A percentile compares a stretch with the other conserved stretches of the same genome.
Evolutionary conservation across 1,284 basidiomycete genomes (phyloP).

Genomic region (Takashimella koratensis): DNA sequence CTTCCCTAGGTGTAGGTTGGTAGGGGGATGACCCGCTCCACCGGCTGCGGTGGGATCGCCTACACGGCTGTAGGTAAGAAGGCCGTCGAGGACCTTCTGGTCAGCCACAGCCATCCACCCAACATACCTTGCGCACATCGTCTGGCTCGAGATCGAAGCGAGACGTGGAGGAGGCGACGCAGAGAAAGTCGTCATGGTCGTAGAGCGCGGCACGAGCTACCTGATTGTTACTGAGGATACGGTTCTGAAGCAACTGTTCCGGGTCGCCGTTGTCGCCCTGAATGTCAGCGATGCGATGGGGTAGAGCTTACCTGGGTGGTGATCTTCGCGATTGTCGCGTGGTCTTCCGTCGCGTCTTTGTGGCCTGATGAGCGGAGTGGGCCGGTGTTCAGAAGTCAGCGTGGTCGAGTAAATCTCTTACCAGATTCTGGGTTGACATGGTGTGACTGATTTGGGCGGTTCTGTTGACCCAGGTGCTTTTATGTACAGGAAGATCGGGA

Average conservation of each 20-base stretch:
- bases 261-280: constrained; percentile 24
- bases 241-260: constrained; percentile 19
- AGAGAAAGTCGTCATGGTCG: constrained; percentile 25
- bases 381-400: constrained; percentile 24
- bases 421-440: too few relatives aligned
- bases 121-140: constrained; percentile 29
- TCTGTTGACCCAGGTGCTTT: too few relatives aligned
- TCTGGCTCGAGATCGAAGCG: constrained; percentile 24
- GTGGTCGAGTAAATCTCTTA: too few relatives aligned
- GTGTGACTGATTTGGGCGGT: too few relatives aligned
- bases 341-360: constrained; percentile 27
- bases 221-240: constrained; percentile 18
- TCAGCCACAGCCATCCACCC: too few relatives aligned
- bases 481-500: too few relatives aligned
- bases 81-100: too few relatives aligned
- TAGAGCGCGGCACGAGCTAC: constrained; percentile 26
- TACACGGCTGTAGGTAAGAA: too few relatives aligned
- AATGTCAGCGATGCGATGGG: too few relatives aligned
- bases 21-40: too few relatives aligned
- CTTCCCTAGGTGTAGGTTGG: too few relatives aligned
- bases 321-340: constrained; percentile 18
- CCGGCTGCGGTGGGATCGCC: too few relatives aligned
- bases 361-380: constrained; percentile 26
- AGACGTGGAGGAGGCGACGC: constrained; percentile 20
- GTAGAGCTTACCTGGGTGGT: constrained; percentile 10